A percentile compares a stretch with the other conserved stretches of the same genome.
Evolutionary conservation across 2,329 filamentous ascomycete species (phyloP).

Genomic region (Cercospora brassicicola): DNA sequence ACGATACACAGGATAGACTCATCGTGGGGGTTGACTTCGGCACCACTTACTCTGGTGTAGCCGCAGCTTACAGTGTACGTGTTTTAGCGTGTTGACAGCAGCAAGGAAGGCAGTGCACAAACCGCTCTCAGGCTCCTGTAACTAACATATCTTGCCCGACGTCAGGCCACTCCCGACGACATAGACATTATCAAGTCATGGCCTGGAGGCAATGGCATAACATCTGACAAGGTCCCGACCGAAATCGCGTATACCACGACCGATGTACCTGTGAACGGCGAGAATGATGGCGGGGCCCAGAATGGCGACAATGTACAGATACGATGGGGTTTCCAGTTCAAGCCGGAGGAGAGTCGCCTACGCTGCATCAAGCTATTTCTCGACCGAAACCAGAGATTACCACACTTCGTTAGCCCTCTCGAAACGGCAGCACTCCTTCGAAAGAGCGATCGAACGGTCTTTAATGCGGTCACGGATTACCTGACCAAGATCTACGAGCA

Average conservation of each 20-base stretch:
- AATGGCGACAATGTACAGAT: conserved; percentile 32
- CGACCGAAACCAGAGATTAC: conserved; percentile 75
- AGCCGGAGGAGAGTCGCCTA: conserved; percentile 71
- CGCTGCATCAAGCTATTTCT: conserved; percentile 84
- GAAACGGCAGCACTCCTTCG: conserved; percentile 76
- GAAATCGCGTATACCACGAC: conserved; percentile 67
- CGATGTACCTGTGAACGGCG: not conserved
- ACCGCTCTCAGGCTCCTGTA: not conserved
- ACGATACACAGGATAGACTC: conserved; percentile 55
- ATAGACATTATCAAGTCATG: conserved; percentile 81
- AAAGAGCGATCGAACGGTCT: conserved; percentile 62
- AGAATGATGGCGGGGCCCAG: not conserved
- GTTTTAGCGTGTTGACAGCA: not conserved
- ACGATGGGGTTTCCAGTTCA: conserved; percentile 83
- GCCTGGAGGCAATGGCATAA: conserved; percentile 81
- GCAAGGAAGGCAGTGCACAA: not conserved
- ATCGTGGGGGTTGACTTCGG: conserved; percentile 82
- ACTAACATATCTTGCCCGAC: not conserved
- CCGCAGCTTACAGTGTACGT: conserved; percentile 36
- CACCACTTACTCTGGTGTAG: conserved; percentile 77
- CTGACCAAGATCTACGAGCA: conserved; percentile 73
- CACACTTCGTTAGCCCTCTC: conserved; percentile 74
- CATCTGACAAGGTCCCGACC: conserved; percentile 83
- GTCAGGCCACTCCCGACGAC: conserved; percentile 64
- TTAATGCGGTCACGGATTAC: conserved; percentile 78